Base-by-base conservation (phyloP, 1,139 yeast genomes). In the Kurtzmaniella natalensis region DNA sequence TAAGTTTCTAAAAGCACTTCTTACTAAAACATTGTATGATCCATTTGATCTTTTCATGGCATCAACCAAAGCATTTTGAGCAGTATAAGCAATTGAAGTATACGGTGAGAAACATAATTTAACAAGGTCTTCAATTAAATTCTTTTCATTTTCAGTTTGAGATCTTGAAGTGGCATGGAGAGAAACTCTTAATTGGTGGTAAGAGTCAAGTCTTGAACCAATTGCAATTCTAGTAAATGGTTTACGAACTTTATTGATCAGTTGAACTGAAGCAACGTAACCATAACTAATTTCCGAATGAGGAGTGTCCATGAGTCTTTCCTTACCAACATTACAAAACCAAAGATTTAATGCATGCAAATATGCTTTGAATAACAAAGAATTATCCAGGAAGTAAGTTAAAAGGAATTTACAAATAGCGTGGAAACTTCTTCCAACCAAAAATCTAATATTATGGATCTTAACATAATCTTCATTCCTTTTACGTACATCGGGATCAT, bases 251-350 rank as follows among this genome's bases (percentile, higher is more conserved):
- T 70, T 57, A 30, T 70, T 68, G 19, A 76, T 57, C 14, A 60
- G 61, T 37, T 72, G 74, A 21, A 61, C 52, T 9, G 56, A 50
- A 27, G 58, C 56, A 36, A 59, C 50, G 45, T 65, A 59, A 15
- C 59, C 59, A 50, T 59, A 61, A 43, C 57, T 60, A 25, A 67
- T 53, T 30, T 55, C 58, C 0, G 71, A 63, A 39, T 66, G 69
- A 41, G 80, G 76, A 9, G 74, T 61, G 34, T 73, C 81, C 33
- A 81, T 73, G 1, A 81, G 63, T 10, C 84, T 65, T 47, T 85
- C 95, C 42, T 77, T 70, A 1, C 95, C 95, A 18, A 84, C 83
- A 53, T 88, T 94, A 13, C 85, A 73, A 43, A 92, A 77, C 88
- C 95, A 92, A 8, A 83, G 78, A 46, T 83, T 79, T 35, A 83